These are phyloP conservation scores for Monilinia fructigena DNA, from an alignment of 2,329 filamentous ascomycete species.

Conservation along the genomic window DNA sequence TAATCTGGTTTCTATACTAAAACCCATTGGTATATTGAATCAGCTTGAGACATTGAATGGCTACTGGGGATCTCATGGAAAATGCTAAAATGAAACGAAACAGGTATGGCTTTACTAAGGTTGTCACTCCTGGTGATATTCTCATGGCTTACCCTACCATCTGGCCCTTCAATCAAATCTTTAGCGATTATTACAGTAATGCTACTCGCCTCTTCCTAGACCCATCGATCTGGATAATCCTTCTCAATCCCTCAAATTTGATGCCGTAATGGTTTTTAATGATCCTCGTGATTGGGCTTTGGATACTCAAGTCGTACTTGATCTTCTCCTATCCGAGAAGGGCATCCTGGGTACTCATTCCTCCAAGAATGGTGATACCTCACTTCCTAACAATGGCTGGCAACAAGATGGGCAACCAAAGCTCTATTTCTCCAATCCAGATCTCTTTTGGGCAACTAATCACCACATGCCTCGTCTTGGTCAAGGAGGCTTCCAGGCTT, in stretches of 20 bases:
- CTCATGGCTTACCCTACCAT: constrained; percentile 68
- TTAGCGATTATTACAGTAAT: constrained; percentile 58
- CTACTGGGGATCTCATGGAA: neutral
- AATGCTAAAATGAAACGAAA: constrained; percentile 20
- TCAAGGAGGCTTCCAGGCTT: constrained; percentile 85
- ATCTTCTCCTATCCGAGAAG: constrained; percentile 74
- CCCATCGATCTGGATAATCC: constrained; percentile 47
- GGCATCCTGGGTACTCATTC: constrained; percentile 82
- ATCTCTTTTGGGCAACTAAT: constrained; percentile 83
- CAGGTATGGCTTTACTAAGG: constrained; percentile 73
- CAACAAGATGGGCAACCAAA: constrained; percentile 77
- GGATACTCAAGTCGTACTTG: constrained; percentile 79
- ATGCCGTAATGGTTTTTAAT: constrained; percentile 91
- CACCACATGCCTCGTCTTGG: constrained; percentile 85
- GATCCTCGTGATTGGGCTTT: constrained; percentile 96
- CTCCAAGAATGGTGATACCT: constrained; percentile 62
- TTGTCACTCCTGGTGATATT: constrained; percentile 84
- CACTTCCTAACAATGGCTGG: constrained; percentile 72
- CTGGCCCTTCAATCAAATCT: constrained; percentile 77
- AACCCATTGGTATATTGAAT: neutral
- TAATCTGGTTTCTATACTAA: neutral
- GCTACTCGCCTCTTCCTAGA: constrained; percentile 57
- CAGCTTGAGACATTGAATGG: neutral
- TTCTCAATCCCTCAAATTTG: constrained; percentile 64
- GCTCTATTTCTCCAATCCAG: constrained; percentile 86